Percentiles rank a stretch among this genome's conserved stretches.
Evolutionary conservation across 2,329 filamentous ascomycete genomes (phyloP).

Genomic region (Aspergillus tanneri): DNA sequence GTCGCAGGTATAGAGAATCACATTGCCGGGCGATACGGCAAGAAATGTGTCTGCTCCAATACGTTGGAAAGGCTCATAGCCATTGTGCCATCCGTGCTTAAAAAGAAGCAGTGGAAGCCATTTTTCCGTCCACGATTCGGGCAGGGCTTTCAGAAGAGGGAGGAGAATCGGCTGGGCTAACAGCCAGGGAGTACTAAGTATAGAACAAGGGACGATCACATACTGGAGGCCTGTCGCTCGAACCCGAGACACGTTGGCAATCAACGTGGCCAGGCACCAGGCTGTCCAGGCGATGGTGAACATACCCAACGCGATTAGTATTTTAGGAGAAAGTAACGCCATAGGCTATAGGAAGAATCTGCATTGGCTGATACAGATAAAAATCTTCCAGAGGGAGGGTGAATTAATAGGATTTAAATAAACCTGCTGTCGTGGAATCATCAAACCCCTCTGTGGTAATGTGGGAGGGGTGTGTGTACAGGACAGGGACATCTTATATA

Average conservation of each 20-base stretch:
- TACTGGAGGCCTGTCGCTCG: not conserved
- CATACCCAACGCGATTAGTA: not conserved
- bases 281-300: too few relatives aligned
- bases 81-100: conserved; percentile 2
- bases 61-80: conserved; percentile 1
- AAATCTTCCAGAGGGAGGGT: too few relatives aligned
- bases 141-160: not conserved
- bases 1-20: conserved; percentile 2
- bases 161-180: not conserved
- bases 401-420: too few relatives aligned
- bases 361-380: too few relatives aligned
- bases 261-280: conserved; percentile 2
- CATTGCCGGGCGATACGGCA: not conserved
- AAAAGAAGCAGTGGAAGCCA: conserved; percentile 5
- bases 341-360: too few relatives aligned
- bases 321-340: too few relatives aligned
- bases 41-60: not conserved
- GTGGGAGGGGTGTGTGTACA: too few relatives aligned
- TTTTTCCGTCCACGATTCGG: not conserved
- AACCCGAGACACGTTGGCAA: not conserved
- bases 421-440: too few relatives aligned
- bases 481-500: too few relatives aligned
- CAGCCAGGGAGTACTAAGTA: conserved; percentile 1
- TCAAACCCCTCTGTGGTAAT: too few relatives aligned
- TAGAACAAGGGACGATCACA: conserved; percentile 3